Base-by-base conservation (phyloP, 805 yeast genomes). In the Wickerhamiella allomyrinae region DNA sequence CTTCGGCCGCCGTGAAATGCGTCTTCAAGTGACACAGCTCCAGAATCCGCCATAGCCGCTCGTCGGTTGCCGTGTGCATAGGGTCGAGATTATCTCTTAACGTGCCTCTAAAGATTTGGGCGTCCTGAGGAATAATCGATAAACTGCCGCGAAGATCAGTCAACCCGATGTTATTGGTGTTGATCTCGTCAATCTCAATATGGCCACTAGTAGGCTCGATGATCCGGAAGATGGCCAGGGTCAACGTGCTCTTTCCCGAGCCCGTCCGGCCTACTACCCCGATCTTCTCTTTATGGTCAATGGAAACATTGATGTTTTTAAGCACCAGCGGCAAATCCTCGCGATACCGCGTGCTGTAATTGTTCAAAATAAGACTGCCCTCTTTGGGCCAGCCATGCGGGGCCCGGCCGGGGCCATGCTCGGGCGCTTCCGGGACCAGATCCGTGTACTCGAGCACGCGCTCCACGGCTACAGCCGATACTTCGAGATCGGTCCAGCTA, bases 221-320 rank as follows among this genome's bases (percentile, higher is more conserved):
- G 19, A 61, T 45, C 40, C 76, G 56, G 66, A 87, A 87, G 47
- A 87, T 72, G 3, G 95, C 93, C 20, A 94, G 77, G 43, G 85
- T 84, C 45, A 87, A 80, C 0, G 96, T 85, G 1, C 95, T 83
- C 58, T 87, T 87, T 54, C 96, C 96, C 22, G 96, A 95, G 60
- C 96, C 96, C 0, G 96, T 87, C 61, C 96, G 76, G 33, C 96
- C 96, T 43, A 87, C 95, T 55, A 87, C 78, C 56, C 96, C 96
- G 52, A 87, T 74, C 57, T 87, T 87, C 52, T 76, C 71, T 45
- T 70, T 72, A 20, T 91, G 74, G 41, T 72, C 73, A 31, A 87
- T 86, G 25, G 71, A 70, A 59, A 87, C 80, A 0, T 83, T 63
- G 31, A 86, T 85, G 48, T 76, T 72, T 54, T 83, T 81, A 51